Conservation (phyloP, 495 filamentous ascomycete genomes). For the Penicillium salamii region DNA sequence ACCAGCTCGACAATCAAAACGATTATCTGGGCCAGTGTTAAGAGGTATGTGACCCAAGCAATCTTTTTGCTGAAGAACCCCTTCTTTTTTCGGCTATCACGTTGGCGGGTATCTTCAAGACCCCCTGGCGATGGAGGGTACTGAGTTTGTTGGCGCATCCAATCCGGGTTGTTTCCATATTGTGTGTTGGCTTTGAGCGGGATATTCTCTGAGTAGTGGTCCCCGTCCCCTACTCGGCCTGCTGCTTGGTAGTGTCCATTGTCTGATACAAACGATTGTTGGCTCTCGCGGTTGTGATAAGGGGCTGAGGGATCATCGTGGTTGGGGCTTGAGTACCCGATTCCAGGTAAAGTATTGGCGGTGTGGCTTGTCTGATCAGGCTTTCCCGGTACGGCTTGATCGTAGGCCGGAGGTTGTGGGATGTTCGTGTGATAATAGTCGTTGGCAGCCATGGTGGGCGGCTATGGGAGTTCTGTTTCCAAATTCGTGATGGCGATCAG, state of each 20-base stretch:
- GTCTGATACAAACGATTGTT: conserved; percentile 41
- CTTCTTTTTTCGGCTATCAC: conserved; percentile 32
- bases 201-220: conserved; percentile 53
- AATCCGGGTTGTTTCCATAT: conserved; percentile 31
- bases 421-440: conserved; percentile 67
- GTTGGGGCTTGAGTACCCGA: conserved; percentile 27
- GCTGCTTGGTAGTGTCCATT: conserved; percentile 30
- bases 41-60: conserved; percentile 77
- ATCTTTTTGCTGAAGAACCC: conserved; percentile 60
- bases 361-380: conserved; percentile 31
- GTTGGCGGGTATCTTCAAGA: conserved; percentile 11
- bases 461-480: background rate
- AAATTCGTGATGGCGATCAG: background rate
- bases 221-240: conserved; percentile 32
- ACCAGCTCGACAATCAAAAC: conserved; percentile 92
- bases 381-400: conserved; percentile 29
- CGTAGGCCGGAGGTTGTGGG: conserved; percentile 43
- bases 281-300: conserved; percentile 38
- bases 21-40: conserved; percentile 71
- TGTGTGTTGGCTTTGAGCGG: conserved; percentile 41
- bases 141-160: conserved; percentile 44
- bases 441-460: conserved; percentile 71
- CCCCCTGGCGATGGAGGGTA: conserved; percentile 38
- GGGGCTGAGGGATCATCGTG: conserved; percentile 28
- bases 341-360: conserved; percentile 24